These are phyloP conservation scores for Cercophora scortea DNA, from an alignment of 495 filamentous ascomycete genomes.

Conservation along the genomic window DNA sequence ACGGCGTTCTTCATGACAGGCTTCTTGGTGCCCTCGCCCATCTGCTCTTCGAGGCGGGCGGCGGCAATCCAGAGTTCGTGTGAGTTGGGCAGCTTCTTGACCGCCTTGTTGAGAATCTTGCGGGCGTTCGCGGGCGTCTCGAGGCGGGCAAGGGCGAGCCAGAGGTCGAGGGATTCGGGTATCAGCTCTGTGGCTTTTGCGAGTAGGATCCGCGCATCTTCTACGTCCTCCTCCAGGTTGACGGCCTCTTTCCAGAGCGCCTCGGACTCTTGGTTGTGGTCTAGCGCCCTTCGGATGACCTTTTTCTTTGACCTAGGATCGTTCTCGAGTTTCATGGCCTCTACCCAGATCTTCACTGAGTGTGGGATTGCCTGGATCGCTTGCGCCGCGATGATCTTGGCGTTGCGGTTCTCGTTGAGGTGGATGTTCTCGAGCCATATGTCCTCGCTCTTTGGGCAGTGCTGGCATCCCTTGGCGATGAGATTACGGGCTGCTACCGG, in stretches of 20 bases:
- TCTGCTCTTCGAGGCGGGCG: constrained; percentile 84
- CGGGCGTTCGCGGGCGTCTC: constrained; percentile 87
- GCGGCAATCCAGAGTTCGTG: constrained; percentile 96
- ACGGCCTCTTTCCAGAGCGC: constrained; percentile 96
- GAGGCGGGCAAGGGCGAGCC: constrained; percentile 85
- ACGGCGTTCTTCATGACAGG: constrained; percentile 94
- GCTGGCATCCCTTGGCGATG: constrained; percentile 77
- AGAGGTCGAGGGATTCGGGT: constrained; percentile 84
- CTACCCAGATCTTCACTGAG: constrained; percentile 86
- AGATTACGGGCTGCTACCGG: constrained; percentile 76
- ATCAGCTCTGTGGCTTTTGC: constrained; percentile 93
- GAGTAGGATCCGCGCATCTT: constrained; percentile 76
- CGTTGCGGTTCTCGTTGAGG: constrained; percentile 83
- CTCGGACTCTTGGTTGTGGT: constrained; percentile 85
- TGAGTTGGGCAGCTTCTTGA: constrained; percentile 85
- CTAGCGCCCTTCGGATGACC: constrained; percentile 79
- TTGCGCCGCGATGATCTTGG: constrained; percentile 90
- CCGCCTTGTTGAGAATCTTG: constrained; percentile 88
- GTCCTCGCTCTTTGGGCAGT: constrained; percentile 91
- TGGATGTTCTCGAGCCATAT: constrained; percentile 93
- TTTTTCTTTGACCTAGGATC: constrained; percentile 76
- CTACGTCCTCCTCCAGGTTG: constrained; percentile 83
- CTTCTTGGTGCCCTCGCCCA: constrained; percentile 59
- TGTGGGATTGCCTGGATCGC: constrained; percentile 84
- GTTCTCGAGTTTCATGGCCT: constrained; percentile 87